phyloP scores from a whole-genome alignment of 306 rosid genomes.

The Albizia julibrissin region DNA sequence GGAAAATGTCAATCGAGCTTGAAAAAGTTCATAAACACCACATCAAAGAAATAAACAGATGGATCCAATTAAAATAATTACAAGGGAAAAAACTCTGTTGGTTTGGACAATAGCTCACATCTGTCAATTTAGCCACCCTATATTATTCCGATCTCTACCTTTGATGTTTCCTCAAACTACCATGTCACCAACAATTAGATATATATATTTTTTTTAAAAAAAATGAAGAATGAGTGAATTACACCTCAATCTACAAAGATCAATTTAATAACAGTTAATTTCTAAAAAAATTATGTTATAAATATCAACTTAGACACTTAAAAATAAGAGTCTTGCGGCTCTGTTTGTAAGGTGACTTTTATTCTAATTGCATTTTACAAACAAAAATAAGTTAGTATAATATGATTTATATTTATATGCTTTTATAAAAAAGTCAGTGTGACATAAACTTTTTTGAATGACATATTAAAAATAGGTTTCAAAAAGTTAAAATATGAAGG shows the following conservation, averaged over 20 bases:
- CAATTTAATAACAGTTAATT: not conserved
- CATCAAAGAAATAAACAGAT: not conserved
- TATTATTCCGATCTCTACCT: not conserved
- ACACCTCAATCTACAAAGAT: not conserved
- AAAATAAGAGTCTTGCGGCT: not conserved
- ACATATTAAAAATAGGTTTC: no score
- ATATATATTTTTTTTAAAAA: no score
- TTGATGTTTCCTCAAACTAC: not conserved
- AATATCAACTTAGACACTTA: not conserved
- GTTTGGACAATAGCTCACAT: not conserved
- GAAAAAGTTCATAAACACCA: not conserved
- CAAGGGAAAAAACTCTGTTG: not conserved
- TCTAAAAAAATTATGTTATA: not conserved
- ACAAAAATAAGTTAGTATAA: no score
- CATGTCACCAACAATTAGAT: not conserved
- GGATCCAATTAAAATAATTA: not conserved
- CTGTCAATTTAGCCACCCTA: not conserved
- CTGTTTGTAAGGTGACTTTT: no score
- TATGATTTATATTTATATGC: no score
- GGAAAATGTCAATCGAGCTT: not conserved
- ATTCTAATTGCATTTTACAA: no score
- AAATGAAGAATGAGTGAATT: no score
- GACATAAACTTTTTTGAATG: no score
- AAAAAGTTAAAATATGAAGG: no score
- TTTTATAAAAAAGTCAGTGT: no score